These are phyloP conservation scores for Lathyrus aphaca DNA, from an alignment of 306 rosid genomes.

Conservation along the genomic window DNA sequence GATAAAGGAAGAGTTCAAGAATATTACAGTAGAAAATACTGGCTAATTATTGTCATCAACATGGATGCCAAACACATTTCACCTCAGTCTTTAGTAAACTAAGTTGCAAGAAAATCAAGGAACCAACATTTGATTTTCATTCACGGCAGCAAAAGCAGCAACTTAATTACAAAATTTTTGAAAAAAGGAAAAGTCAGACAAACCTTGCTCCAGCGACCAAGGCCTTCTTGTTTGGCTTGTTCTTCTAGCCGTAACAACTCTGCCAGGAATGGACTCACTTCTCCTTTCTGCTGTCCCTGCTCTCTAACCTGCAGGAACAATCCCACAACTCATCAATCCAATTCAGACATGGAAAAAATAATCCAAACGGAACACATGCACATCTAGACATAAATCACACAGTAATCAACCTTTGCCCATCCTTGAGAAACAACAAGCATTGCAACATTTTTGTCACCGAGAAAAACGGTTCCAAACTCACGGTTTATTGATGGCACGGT, in stretches of 20 bases:
- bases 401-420: constrained; percentile 82
- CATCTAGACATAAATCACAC: constrained; percentile 13
- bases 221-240: constrained; percentile 83
- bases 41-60: constrained; percentile 5
- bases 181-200: constrained; percentile 29
- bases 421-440: constrained; percentile 81
- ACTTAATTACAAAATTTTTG: not conserved
- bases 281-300: constrained; percentile 89
- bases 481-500: constrained; percentile 77
- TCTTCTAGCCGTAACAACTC: constrained; percentile 84
- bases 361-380: constrained; percentile 5
- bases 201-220: constrained; percentile 98
- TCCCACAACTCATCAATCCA: constrained; percentile 30
- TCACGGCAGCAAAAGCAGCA: constrained; percentile 4
- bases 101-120: constrained; percentile 9
- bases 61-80: not conserved
- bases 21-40: not conserved
- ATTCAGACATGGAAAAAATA: not conserved
- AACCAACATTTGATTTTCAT: not conserved
- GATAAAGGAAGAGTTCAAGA: constrained; percentile 2
- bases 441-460: constrained; percentile 79
- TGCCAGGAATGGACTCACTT: constrained; percentile 82
- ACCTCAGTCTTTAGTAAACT: constrained; percentile 31
- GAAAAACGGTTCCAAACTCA: constrained; percentile 91
- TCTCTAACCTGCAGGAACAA: constrained; percentile 73